Base-by-base conservation (phyloP, 1,139 yeast species). In the Candida tropicalis region DNA sequence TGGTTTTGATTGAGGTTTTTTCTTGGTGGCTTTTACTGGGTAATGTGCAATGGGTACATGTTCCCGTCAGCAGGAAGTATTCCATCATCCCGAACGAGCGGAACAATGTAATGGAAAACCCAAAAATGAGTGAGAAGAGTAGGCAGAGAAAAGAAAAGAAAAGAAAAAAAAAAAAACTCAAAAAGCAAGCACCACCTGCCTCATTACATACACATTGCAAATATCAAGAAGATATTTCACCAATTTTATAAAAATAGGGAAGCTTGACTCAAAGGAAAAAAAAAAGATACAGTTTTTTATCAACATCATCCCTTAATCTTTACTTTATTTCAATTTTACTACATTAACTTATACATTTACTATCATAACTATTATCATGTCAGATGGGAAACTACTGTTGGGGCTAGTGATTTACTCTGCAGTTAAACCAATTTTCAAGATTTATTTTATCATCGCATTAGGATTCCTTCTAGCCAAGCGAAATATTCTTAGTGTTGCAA, bases 341-440 rank as follows among this genome's bases (percentile, higher is more conserved):
- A n/a, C 4, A 11, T 25, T 25, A 25, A 20, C n/a, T n/a, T n/a
- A n/a, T n/a, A n/a, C n/a, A n/a, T n/a, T n/a, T n/a, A n/a, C n/a
- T n/a, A n/a, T n/a, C n/a, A n/a, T n/a, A n/a, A n/a, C n/a, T n/a
- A n/a, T n/a, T 6, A 44, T 13, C 28, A 50, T 50, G 54, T 43
- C 55, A 7, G 41, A 37, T 13, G 39, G 43, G 18, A 35, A 32
- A 13, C 42, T 48, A 37, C 56, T 80, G 1, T 59, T 89, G 15
- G 95, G 96, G 10, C 75, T 75, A 36, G 81, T 90, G 34, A 84
- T 90, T 11, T 90, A 84, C 63, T 76, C 88, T 15, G 81, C 96
- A 0, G 85, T 86, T 40, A 90, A 89, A 66, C 97, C 97, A 18
- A 84, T 90, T 47, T 73, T 89, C 66, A 90, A 91, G 66, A 88